A percentile compares a stretch with the other conserved stretches of the same genome.
Conservation (phyloP, 345 rosid genomes). For the Kernera saxatilis region DNA sequence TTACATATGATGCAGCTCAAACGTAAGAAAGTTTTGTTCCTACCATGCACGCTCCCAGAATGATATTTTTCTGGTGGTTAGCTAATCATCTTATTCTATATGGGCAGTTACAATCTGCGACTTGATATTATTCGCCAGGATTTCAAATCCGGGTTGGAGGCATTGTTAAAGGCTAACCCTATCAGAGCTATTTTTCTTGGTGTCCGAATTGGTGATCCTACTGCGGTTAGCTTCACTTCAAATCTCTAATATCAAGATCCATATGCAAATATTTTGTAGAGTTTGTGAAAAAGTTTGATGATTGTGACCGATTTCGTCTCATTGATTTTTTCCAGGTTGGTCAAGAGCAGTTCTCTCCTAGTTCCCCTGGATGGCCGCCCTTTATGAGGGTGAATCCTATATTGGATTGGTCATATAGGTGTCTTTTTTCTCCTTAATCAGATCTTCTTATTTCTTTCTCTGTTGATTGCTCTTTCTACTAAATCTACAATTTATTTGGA, state of each 20-base stretch:
- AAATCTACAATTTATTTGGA: not conserved
- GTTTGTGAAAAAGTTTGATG: not conserved
- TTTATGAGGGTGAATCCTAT: constrained; percentile 99
- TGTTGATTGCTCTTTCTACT: not conserved
- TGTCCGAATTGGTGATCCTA: constrained; percentile 98
- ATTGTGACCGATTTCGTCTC: not conserved
- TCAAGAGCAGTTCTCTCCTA: constrained; percentile 97
- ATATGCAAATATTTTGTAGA: not conserved
- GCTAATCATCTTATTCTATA: constrained; percentile 9
- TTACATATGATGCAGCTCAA: constrained; percentile 78
- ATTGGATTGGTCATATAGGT: constrained; percentile 99
- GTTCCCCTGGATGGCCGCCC: constrained; percentile 99
- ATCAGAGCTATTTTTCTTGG: constrained; percentile 96
- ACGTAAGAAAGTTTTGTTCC: constrained; percentile 37
- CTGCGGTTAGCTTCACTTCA: constrained; percentile 65
- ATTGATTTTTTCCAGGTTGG: constrained; percentile 53
- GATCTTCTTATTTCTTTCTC: constrained; percentile 7
- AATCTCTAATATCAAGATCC: not conserved
- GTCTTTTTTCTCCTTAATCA: constrained; percentile 2
- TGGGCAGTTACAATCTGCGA: constrained; percentile 70
- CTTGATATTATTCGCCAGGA: constrained; percentile 77
- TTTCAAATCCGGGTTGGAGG: constrained; percentile 96
- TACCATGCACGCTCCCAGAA: not conserved
- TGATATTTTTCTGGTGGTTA: not conserved
- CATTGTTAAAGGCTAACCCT: constrained; percentile 67